Conservation (phyloP, 768 basidiomycete genomes). For the Lentinula lateritia region DNA sequence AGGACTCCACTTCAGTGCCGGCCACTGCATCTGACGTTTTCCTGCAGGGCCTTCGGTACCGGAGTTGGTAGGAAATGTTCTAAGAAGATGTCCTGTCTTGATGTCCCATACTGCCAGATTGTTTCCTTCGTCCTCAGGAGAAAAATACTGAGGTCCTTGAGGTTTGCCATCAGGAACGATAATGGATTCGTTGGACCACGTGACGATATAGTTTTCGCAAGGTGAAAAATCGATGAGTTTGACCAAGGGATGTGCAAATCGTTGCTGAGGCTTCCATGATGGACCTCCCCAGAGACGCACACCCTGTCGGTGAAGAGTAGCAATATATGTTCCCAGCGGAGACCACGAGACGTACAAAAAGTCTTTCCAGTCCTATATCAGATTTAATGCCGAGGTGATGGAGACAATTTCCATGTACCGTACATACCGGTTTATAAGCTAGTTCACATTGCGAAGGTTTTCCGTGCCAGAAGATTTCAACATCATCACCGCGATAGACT, state of each 20-base stretch:
- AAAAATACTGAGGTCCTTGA: conserved; percentile 82
- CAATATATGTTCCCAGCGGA: conserved; percentile 89
- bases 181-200: conserved; percentile 95
- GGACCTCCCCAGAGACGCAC: conserved; percentile 94
- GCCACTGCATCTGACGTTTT: conserved; percentile 91
- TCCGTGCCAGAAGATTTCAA: conserved; percentile 89
- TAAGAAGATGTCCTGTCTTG: conserved; percentile 85
- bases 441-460: conserved; percentile 83
- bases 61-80: conserved; percentile 74
- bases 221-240: conserved; percentile 97
- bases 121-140: conserved; percentile 93
- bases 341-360: conserved; percentile 95
- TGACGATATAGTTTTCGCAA: conserved; percentile 93
- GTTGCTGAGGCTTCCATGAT: conserved; percentile 83
- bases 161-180: conserved; percentile 74
- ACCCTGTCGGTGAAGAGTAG: conserved; percentile 92
- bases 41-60: conserved; percentile 51
- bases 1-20: conserved; percentile 93
- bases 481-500: conserved; percentile 89
- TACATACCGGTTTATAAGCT: conserved; percentile 75
- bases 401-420: conserved; percentile 19
- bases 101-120: conserved; percentile 98
- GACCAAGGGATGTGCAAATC: conserved; percentile 93
- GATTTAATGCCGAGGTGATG: conserved; percentile 10
- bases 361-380: conserved; percentile 84